Conservation (phyloP, 2,329 filamentous ascomycete species). For the Stagonosporopsis rhizophila region DNA sequence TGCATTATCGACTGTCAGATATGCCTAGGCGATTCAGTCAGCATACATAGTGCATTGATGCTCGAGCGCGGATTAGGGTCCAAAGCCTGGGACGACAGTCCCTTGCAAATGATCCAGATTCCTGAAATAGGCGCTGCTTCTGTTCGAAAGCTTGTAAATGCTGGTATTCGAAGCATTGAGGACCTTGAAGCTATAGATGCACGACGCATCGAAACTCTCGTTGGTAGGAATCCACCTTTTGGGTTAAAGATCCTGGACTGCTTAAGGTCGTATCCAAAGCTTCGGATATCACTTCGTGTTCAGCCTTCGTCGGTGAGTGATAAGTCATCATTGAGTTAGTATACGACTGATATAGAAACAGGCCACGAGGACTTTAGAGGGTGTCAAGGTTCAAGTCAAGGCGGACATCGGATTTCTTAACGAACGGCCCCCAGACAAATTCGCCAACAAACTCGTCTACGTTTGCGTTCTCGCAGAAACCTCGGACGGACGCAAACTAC, state of each 20-base stretch:
- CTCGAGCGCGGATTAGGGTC: slow-evolving; percentile 79
- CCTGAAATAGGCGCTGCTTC: slow-evolving; percentile 76
- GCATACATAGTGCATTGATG: slow-evolving; percentile 74
- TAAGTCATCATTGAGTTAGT: fast-evolving
- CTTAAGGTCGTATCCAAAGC: slow-evolving; percentile 74
- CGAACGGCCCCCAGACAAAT: slow-evolving; percentile 64
- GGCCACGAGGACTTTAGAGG: slow-evolving; percentile 42
- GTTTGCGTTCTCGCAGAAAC: slow-evolving; percentile 78
- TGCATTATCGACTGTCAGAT: slow-evolving; percentile 80
- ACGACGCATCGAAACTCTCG: slow-evolving; percentile 75
- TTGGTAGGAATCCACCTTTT: slow-evolving; percentile 83
- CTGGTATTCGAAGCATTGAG: slow-evolving; percentile 74
- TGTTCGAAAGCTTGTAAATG: slow-evolving; percentile 75
- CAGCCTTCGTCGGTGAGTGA: slow-evolving; percentile 55
- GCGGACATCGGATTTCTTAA: slow-evolving; percentile 77
- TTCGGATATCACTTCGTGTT: slow-evolving; percentile 63
- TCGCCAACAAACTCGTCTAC: slow-evolving; percentile 69
- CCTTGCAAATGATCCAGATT: slow-evolving; percentile 83
- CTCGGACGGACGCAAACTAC: slow-evolving; percentile 70
- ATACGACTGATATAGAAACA: slow-evolving; percentile 2
- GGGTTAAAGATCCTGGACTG: slow-evolving; percentile 72
- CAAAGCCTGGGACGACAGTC: slow-evolving; percentile 80
- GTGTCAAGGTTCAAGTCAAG: slow-evolving; percentile 67
- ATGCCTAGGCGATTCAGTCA: slow-evolving; percentile 67
- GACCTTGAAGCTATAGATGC: slow-evolving; percentile 72